Evolutionary conservation across 1,284 basidiomycete species (phyloP), one percentile per base, ranked within the genome.

Genomic region (Ganoderma boninense): DNA sequence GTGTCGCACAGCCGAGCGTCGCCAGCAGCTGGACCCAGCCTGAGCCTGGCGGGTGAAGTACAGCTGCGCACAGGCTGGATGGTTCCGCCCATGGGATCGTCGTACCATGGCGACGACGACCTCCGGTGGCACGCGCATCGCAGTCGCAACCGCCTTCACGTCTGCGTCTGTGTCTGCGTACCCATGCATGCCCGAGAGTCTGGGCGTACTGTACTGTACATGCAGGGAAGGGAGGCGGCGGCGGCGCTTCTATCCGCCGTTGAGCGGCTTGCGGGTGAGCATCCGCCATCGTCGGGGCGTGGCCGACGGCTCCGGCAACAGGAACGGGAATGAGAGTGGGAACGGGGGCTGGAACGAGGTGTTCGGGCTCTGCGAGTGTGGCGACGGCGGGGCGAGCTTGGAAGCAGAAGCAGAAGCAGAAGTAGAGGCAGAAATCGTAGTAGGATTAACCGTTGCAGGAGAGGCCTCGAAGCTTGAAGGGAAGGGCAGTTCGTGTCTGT

Each of bases 11-110:
- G 43, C 29, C 4, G 29, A 32, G 29, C 11, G 32, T 35, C 18
- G 65, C n/a, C 43, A 59, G 65, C 35, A 67, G 38, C n/a, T 18
- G 7, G 32, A 67, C 32, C 49, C 60, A 67, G 61, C 66, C 66
- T n/a, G n/a, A n/a, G n/a, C n/a, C n/a, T n/a, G n/a, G n/a, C n/a
- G n/a, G n/a, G n/a, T n/a, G n/a, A n/a, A n/a, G n/a, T n/a, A n/a
- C n/a, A n/a, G n/a, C n/a, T n/a, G n/a, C n/a, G n/a, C n/a, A n/a
- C n/a, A n/a, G n/a, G n/a, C n/a, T n/a, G n/a, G n/a, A n/a, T n/a
- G n/a, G n/a, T n/a, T n/a, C 38, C 13, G 8, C 60, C 60, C 66
- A 67, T 14, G 66, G 61, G 3, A 57, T 42, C 60, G 49, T 67
- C 49, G 35, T 32, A 32, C 29, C 29, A 32, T 32, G 29, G 29